Evolutionary conservation across 176 grass and related monocot genomes (phyloP).

Genomic region (Oryza coarctata): DNA sequence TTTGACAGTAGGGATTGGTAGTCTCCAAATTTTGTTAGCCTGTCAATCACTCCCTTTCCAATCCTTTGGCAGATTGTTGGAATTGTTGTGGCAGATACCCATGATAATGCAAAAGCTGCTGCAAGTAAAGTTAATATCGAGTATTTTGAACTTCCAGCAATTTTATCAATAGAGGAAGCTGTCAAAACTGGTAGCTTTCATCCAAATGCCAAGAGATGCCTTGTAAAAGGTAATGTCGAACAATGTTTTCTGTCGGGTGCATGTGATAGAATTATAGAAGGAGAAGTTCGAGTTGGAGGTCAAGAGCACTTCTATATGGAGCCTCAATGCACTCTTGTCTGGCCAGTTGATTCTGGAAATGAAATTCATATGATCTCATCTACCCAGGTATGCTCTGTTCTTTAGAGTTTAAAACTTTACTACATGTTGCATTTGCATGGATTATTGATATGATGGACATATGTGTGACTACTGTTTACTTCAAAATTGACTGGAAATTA

Average conservation of each 20-base stretch:
- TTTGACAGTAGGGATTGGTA: background rate
- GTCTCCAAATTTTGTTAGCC: background rate
- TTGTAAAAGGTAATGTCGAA: slow-evolving; percentile 79
- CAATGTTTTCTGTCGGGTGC: slow-evolving; percentile 58
- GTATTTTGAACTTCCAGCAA: slow-evolving; percentile 78
- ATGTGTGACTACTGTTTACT: background rate
- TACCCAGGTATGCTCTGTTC: slow-evolving; percentile 70
- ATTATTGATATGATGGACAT: background rate
- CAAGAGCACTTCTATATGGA: slow-evolving; percentile 99
- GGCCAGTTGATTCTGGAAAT: slow-evolving; percentile 94
- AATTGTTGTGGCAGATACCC: slow-evolving; percentile 94
- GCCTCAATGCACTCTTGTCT: slow-evolving; percentile 76
- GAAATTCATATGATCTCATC: slow-evolving; percentile 99
- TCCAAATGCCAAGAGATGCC: slow-evolving; percentile 71
- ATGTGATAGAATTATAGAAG: slow-evolving; percentile 73
- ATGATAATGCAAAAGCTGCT: slow-evolving; percentile 88
- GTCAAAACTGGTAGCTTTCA: slow-evolving; percentile 66
- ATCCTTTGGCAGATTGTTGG: slow-evolving; percentile 70
- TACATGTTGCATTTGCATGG: background rate
- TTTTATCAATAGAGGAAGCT: slow-evolving; percentile 88
- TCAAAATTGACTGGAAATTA: background rate
- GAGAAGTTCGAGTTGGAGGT: slow-evolving; percentile 75
- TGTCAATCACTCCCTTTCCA: slow-evolving; percentile 24
- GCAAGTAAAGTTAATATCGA: slow-evolving; percentile 74
- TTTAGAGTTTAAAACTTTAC: slow-evolving; percentile 16